A percentile compares a stretch with the other conserved stretches of the same genome.
phyloP scores from a whole-genome alignment of 1,139 yeast species.

The Blastobotrys raffinosifermentans region DNA sequence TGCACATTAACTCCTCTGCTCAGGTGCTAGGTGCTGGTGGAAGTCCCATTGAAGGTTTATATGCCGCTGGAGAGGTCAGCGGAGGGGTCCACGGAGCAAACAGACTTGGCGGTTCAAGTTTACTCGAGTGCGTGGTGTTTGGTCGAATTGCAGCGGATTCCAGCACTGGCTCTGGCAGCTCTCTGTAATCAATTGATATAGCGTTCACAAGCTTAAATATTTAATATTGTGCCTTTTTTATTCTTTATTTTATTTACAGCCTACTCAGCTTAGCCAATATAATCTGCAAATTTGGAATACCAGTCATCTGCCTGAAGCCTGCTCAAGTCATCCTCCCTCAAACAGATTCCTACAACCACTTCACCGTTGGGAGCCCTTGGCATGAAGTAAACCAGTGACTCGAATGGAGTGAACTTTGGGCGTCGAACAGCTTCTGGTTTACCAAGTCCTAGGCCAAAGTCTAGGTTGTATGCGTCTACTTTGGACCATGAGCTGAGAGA shows the following conservation, averaged over 20 bases:
- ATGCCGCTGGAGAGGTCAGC: slow-evolving; percentile 76
- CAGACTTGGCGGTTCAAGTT: slow-evolving; percentile 70
- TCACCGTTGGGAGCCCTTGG: slow-evolving; percentile 16
- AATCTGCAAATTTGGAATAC: too few relatives aligned
- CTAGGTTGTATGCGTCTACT: slow-evolving; percentile 11
- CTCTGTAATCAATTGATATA: too few relatives aligned
- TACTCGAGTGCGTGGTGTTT: slow-evolving; percentile 75
- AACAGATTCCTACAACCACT: slow-evolving; percentile 10
- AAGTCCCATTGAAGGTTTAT: slow-evolving; percentile 51
- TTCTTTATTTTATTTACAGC: too few relatives aligned
- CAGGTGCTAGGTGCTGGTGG: slow-evolving; percentile 47
- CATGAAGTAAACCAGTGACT: slow-evolving; percentile 15
- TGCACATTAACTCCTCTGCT: slow-evolving; percentile 54
- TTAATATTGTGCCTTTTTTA: too few relatives aligned
- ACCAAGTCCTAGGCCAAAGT: slow-evolving; percentile 16
- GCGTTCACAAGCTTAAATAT: too few relatives aligned
- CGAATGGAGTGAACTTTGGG: slow-evolving; percentile 15
- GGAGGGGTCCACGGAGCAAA: slow-evolving; percentile 81
- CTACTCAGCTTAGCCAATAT: too few relatives aligned
- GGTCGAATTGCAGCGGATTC: slow-evolving; percentile 59
- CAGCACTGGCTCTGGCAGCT: too few relatives aligned
- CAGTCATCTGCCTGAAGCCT: slow-evolving; percentile 8
- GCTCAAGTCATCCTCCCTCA: slow-evolving; percentile 12
- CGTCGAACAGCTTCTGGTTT: slow-evolving; percentile 15
- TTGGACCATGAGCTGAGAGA: slow-evolving; percentile 19